A percentile compares a stretch with the other conserved stretches of the same genome.
phyloP scores from a whole-genome alignment of 306 rosid species.

The Acacia crassicarpa region DNA sequence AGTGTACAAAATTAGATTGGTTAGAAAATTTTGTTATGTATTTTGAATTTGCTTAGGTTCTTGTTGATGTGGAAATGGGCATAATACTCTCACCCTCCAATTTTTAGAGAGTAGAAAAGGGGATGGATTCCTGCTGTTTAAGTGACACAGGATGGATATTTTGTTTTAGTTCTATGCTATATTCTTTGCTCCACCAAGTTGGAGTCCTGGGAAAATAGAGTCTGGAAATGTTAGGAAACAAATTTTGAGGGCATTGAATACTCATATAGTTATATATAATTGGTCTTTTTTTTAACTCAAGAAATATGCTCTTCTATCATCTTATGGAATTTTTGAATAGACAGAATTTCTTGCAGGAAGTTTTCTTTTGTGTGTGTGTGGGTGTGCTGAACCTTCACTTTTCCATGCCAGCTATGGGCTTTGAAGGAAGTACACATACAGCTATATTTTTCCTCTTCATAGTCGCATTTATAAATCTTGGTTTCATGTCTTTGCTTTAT shows the following conservation, averaged over 20 bases:
- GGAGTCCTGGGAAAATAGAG: slow-evolving; percentile 49
- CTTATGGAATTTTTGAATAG: slow-evolving; percentile 44
- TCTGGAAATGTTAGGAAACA: slow-evolving; percentile 52
- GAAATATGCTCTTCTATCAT: slow-evolving; percentile 24
- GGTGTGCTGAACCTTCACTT: not conserved
- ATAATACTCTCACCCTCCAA: slow-evolving; percentile 44
- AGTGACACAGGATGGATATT: slow-evolving; percentile 36
- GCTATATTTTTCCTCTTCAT: slow-evolving; percentile 29
- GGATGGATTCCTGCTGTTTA: slow-evolving; percentile 40
- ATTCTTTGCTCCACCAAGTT: slow-evolving; percentile 59
- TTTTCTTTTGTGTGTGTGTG: slow-evolving; percentile 6
- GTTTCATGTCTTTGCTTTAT: slow-evolving; percentile 1
- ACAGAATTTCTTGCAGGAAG: slow-evolving; percentile 36
- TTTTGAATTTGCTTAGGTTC: slow-evolving; percentile 34
- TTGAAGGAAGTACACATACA: slow-evolving; percentile 21
- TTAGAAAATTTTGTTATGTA: slow-evolving; percentile 62
- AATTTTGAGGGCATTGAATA: slow-evolving; percentile 59
- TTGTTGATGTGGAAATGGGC: slow-evolving; percentile 55
- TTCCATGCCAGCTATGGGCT: slow-evolving; percentile 31
- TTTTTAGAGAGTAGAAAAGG: slow-evolving; percentile 52
- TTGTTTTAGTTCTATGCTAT: slow-evolving; percentile 50
- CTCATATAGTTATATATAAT: slow-evolving; percentile 34
- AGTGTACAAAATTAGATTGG: slow-evolving; percentile 83
- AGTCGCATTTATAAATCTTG: not conserved
- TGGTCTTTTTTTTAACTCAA: slow-evolving; percentile 14